These are phyloP conservation scores for Thalassia testudinum DNA, from an alignment of 116 monocot species.

Conservation along the genomic window DNA sequence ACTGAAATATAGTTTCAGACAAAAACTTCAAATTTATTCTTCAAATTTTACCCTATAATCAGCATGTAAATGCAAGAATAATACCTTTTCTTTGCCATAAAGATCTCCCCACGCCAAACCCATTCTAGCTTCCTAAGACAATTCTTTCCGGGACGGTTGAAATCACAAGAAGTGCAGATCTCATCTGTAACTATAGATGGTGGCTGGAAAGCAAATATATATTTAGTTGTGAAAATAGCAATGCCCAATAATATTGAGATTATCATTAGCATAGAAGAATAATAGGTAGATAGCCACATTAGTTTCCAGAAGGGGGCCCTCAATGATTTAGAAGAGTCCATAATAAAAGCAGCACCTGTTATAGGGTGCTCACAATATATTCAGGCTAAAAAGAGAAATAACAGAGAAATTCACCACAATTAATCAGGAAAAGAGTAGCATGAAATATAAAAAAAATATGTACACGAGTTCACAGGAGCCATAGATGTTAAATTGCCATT, in stretches of 20 bases:
- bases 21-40: slow-evolving; percentile 1
- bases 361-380: too few species aligned
- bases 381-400: too few species aligned
- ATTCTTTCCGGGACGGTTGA: slow-evolving; percentile 95
- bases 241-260: too few species aligned
- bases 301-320: neutral
- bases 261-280: too few species aligned
- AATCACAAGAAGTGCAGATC: slow-evolving; percentile 94
- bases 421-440: too few species aligned
- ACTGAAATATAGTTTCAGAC: slow-evolving; percentile 20
- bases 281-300: neutral
- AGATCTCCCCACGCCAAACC: slow-evolving; percentile 98
- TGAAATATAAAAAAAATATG: too few species aligned
- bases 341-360: too few species aligned
- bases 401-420: too few species aligned
- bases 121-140: slow-evolving; percentile 95
- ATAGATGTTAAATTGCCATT: too few species aligned
- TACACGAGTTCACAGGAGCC: too few species aligned
- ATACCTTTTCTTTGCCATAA: slow-evolving; percentile 83
- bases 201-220: slow-evolving; percentile 41
- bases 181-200: slow-evolving; percentile 95
- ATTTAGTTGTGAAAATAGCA: neutral
- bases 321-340: too few species aligned
- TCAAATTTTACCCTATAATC: neutral
- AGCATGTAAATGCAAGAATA: neutral